Percentiles rank a stretch among this genome's conserved stretches.
Evolutionary conservation across 306 rosid species (phyloP).

Genomic region (Corylus avellana): DNA sequence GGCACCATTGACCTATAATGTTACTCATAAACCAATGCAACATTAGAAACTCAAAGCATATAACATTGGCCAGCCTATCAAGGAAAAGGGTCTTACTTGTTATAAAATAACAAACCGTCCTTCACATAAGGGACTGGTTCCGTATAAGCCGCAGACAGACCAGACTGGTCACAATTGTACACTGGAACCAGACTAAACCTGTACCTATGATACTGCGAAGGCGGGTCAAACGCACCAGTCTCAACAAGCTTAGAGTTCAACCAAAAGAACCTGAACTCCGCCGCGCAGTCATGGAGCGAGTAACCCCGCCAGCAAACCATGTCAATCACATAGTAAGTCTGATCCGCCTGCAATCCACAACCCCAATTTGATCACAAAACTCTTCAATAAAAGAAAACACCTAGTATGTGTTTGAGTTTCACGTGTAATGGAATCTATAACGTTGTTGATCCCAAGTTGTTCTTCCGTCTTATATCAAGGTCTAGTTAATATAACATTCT

Average conservation of each 20-base stretch:
- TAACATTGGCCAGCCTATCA: background rate
- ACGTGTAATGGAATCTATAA: background rate
- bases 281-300: conserved; percentile 72
- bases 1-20: background rate
- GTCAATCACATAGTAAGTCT: conserved; percentile 88
- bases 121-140: conserved; percentile 70
- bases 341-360: conserved; percentile 58
- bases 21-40: background rate
- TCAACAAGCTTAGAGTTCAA: conserved; percentile 79
- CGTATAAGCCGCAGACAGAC: conserved; percentile 58
- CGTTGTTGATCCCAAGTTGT: too few species aligned
- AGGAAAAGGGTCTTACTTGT: conserved; percentile 55
- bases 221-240: conserved; percentile 69
- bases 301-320: conserved; percentile 92
- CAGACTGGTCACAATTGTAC: conserved; percentile 55
- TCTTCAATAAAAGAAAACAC: background rate
- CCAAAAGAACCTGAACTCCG: conserved; percentile 93
- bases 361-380: conserved; percentile 15
- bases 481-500: too few species aligned
- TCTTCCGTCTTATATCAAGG: too few species aligned
- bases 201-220: conserved; percentile 68
- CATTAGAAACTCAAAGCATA: background rate
- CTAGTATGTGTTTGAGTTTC: too few species aligned
- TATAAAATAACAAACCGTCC: conserved; percentile 81
- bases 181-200: conserved; percentile 73